phyloP scores from a whole-genome alignment of 179 eudicot species.

The Gypsophila paniculata region DNA sequence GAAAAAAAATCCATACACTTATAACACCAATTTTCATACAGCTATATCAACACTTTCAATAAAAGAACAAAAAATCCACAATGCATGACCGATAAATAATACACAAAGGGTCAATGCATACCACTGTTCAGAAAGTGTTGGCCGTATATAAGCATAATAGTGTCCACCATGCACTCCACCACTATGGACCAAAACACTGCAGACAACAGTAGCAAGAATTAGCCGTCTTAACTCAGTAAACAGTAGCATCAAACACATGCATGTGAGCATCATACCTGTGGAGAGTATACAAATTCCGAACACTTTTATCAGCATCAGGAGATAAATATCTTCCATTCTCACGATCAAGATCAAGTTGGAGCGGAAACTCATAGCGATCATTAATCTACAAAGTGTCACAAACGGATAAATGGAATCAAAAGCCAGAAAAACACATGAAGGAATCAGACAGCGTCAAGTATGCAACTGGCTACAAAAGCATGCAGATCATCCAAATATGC shows the following conservation, averaged over 20 bases:
- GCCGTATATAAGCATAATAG: slow-evolving; percentile 60
- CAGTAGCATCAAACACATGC: background rate
- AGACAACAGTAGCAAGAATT: slow-evolving; percentile 16
- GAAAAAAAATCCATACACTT: background rate
- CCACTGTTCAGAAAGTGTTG: slow-evolving; percentile 60
- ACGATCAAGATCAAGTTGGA: slow-evolving; percentile 50
- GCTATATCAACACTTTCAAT: background rate
- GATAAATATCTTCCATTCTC: slow-evolving; percentile 49
- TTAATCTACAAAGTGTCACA: slow-evolving; percentile 33
- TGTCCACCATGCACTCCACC: slow-evolving; percentile 75
- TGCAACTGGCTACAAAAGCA: slow-evolving; percentile 4
- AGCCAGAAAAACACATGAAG: background rate
- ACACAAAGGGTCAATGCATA: slow-evolving; percentile 25
- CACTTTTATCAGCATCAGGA: slow-evolving; percentile 50
- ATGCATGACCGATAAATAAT: background rate
- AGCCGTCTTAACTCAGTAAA: background rate
- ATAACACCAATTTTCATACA: background rate
- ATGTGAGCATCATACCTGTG: slow-evolving; percentile 34
- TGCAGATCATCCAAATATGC: background rate
- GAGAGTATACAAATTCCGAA: slow-evolving; percentile 46
- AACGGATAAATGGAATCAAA: background rate
- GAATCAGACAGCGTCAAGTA: background rate
- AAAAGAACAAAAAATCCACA: background rate
- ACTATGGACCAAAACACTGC: slow-evolving; percentile 57
- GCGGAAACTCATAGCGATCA: slow-evolving; percentile 56